Percentiles rank a stretch among this genome's conserved stretches.
Conservation (phyloP, 1,139 yeast genomes). For the Yamadazyma songkhlaensis region DNA sequence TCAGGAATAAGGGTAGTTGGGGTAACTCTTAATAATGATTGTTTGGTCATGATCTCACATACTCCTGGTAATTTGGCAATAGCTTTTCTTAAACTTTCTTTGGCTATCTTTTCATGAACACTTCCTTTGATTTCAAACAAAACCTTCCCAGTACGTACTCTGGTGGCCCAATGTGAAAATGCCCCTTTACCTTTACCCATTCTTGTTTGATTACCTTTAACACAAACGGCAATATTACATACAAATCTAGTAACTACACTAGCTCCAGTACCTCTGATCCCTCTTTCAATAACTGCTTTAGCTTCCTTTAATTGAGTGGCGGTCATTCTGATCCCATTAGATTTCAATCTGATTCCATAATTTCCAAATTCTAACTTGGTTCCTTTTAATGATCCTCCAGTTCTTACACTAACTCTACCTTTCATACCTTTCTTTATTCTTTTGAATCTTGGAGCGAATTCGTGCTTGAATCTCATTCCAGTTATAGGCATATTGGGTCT, state of each 20-base stretch:
- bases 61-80: conserved; percentile 90
- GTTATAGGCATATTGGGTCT: neutral
- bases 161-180: conserved; percentile 94
- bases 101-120: conserved; percentile 85
- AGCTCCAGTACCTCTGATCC: conserved; percentile 71
- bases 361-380: conserved; percentile 77
- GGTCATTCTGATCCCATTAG: conserved; percentile 83
- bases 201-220: conserved; percentile 98
- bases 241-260: conserved; percentile 75
- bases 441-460: conserved; percentile 81
- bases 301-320: conserved; percentile 93
- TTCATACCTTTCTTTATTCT: conserved; percentile 79
- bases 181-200: conserved; percentile 99
- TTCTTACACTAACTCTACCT: conserved; percentile 92
- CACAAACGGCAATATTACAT: conserved; percentile 87
- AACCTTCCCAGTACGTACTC: conserved; percentile 94
- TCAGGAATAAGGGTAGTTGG: conserved; percentile 45
- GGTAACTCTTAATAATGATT: conserved; percentile 71
- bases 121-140: conserved; percentile 80
- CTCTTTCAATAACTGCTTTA: conserved; percentile 78
- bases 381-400: conserved; percentile 93
- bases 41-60: conserved; percentile 76
- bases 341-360: conserved; percentile 81
- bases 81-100: conserved; percentile 90
- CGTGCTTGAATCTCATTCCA: conserved; percentile 63